Evolutionary conservation across 164 flowering plant genomes (phyloP), one percentile per base, ranked within the genome.

Genomic region (Cinnamomum chago): DNA sequence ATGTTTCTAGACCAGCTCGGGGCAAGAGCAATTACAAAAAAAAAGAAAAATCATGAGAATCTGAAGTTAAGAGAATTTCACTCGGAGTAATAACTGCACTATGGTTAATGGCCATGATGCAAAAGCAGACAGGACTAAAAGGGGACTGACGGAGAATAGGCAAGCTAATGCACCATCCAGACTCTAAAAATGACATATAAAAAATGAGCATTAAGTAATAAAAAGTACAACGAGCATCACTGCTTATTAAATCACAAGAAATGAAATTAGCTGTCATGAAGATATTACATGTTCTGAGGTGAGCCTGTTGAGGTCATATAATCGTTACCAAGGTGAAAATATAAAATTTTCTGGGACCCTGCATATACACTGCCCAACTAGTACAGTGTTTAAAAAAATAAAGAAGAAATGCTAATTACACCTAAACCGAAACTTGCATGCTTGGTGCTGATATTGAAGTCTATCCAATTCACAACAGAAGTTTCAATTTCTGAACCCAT

Each of bases 401-500:
- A 40, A 40, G 47, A 40, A 40, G 47, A 40, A 40, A 40, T 40
- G 1, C 47, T 40, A 7, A 40, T 7, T 40, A 40, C 11, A 40
- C 7, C 47, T 40, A 40, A 9, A 55, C 15, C 22, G 2, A 30
- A 17, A 7, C 69, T 13, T 67, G 69, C 20, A 28, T 67, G 22
- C 69, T 30, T 27, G 40, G 28, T 25, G 47, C 33, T 67, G n/a
- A 30, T 30, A 15, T 30, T 67, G 10, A 11, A 17, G 15, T 6
- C 9, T 67, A 17, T 17, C 10, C 40, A 27, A 65, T 13, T 65
- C 30, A 65, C 5, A 6, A 28, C 18, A 28, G 9, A 67, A 4
- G n/a, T 33, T 17, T 47, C 55, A 58, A 17, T 70, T 30, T 68
- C 66, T 30, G 58, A 62, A 68, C n/a, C 15, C 73, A 51, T 24